phyloP scores from a whole-genome alignment of 2,329 filamentous ascomycete genomes.

The Colletotrichum sp. region DNA sequence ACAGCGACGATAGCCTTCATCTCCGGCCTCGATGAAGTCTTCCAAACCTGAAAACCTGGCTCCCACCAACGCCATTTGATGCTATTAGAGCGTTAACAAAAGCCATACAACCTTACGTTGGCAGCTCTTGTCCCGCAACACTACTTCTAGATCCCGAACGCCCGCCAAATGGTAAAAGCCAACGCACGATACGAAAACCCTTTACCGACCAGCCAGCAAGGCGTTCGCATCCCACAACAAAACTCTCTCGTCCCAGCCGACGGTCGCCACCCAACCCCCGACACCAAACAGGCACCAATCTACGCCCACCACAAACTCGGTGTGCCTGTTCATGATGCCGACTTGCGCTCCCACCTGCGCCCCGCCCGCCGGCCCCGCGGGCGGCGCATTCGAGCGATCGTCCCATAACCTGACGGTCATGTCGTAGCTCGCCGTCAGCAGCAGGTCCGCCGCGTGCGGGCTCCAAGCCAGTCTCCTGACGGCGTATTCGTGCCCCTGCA shows the following conservation, averaged over 20 bases:
- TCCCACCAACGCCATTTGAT: neutral
- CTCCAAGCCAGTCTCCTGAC: constrained; percentile 88
- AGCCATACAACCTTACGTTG: neutral
- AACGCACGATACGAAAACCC: neutral
- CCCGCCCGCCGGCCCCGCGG: constrained; percentile 37
- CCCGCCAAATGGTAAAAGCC: neutral
- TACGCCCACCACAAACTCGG: constrained; percentile 94
- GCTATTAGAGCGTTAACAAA: neutral
- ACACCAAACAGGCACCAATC: constrained; percentile 98
- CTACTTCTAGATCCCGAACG: neutral
- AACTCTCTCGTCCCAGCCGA: constrained; percentile 92
- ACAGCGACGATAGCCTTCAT: neutral
- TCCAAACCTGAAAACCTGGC: neutral
- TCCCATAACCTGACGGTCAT: constrained; percentile 97
- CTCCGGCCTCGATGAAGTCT: neutral
- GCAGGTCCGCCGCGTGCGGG: constrained; percentile 86
- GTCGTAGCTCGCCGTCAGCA: constrained; percentile 92
- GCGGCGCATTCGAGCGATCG: constrained; percentile 62
- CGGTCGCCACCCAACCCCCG: constrained; percentile 94
- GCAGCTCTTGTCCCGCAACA: neutral
- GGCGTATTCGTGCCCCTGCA: constrained; percentile 91
- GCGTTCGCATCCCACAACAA: constrained; percentile 87
- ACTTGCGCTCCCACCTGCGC: constrained; percentile 70
- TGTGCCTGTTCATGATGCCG: constrained; percentile 89
- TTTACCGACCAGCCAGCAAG: constrained; percentile 33